Evolutionary conservation across 805 yeast genomes (phyloP), one percentile per base, ranked within the genome.

Genomic region (Jamesozyma jinghongensis): DNA sequence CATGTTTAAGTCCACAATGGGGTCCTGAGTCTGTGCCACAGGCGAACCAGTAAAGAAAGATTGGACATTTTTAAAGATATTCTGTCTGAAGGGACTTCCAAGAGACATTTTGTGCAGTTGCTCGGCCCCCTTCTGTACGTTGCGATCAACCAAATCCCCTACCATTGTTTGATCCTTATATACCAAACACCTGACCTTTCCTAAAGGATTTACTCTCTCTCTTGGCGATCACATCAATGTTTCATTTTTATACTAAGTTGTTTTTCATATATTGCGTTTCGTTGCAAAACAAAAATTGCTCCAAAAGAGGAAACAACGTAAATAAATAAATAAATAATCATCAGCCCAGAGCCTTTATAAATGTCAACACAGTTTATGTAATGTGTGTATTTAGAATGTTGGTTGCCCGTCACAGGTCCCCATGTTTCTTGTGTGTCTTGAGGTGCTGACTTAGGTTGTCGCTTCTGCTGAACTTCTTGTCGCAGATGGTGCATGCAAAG

Each of bases 401-500:
- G 13, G 13, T 12, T 7, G 26, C 10, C 6, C 10, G 19, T 42
- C 34, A 51, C 18, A 55, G 44, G 40, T 57, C 62, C 10, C 60
- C 62, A 40, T 56, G 59, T 44, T 53, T 57, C 48, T 53, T 54
- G 39, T 76, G 82, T 4, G 74, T 73, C 51, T 73, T 73, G 46
- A 76, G 62, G 55, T 81, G 86, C 54, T 78, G 84, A 36, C 74
- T 72, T 51, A 79, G 66, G 50, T 80, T 81, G 53, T 81, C 87
- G 50, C 75, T 75, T 46, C 85, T 68, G 48, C 73, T 74, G 59
- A 81, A 80, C 49, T 72, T 74, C 56, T 78, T 79, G 33, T 66
- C 67, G 52, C 87, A 81, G 36, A 65, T 60, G 14, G 64, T 52
- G 52, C 86, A 81, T 37, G 69, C 72, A 58, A 71, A 79, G 1